Conservation (phyloP, 192 early-diverging fungal genomes). For the Coemansia guatemalensis region DNA sequence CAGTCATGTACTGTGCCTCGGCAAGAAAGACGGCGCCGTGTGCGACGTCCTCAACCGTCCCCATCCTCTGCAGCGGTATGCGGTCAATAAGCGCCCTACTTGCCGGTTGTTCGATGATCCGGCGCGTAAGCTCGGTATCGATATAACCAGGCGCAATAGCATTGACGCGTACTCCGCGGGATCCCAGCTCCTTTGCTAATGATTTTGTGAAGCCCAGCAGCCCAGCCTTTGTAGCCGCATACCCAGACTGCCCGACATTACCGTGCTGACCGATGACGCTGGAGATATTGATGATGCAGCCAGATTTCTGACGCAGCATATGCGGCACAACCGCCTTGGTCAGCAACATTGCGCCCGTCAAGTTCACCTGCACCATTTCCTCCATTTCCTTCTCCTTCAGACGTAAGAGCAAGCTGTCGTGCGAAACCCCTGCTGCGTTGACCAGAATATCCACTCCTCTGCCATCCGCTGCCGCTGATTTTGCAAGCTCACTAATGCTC, state of each 20-base stretch:
- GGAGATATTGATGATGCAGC: constrained; percentile 82
- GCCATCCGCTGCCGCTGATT: background rate
- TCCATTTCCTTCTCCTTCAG: constrained; percentile 49
- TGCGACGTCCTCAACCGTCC: constrained; percentile 33
- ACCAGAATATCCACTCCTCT: constrained; percentile 29
- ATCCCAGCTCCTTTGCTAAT: constrained; percentile 77
- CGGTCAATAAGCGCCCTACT: constrained; percentile 25
- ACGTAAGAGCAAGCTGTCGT: constrained; percentile 56
- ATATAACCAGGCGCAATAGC: constrained; percentile 87
- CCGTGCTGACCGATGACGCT: constrained; percentile 69
- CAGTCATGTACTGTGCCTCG: constrained; percentile 38
- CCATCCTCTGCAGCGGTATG: constrained; percentile 21
- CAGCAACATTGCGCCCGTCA: constrained; percentile 69
- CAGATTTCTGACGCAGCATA: constrained; percentile 26
- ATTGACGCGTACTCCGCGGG: constrained; percentile 72
- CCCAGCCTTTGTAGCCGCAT: constrained; percentile 85
- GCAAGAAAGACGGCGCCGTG: constrained; percentile 38
- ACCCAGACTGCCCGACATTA: constrained; percentile 56
- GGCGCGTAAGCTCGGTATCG: constrained; percentile 57
- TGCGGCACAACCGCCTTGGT: constrained; percentile 36
- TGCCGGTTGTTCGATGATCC: background rate
- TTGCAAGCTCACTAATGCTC: constrained; percentile 2
- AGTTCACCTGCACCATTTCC: constrained; percentile 64
- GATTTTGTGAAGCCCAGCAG: constrained; percentile 83
- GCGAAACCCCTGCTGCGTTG: constrained; percentile 54